Conservation (phyloP, 805 yeast species). For the Brettanomyces naardenensis region DNA sequence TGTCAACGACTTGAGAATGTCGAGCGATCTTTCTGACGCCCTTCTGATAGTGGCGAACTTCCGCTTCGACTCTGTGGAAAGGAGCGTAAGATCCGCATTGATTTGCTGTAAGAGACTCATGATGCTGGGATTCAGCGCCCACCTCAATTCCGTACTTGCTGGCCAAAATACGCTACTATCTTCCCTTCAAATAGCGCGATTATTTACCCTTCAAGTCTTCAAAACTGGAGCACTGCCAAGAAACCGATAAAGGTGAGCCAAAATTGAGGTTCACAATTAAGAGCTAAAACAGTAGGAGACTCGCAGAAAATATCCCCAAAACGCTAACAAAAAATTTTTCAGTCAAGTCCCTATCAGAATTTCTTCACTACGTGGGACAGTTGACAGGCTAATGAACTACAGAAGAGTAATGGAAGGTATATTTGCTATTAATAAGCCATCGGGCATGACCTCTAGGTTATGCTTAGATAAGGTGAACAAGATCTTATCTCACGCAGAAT, state of each 20-base stretch:
- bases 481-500: constrained; percentile 49
- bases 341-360: too few relatives aligned
- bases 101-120: constrained; percentile 45
- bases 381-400: not conserved
- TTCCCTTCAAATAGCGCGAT: too few relatives aligned
- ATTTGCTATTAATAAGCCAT: constrained; percentile 86
- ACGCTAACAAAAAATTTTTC: too few relatives aligned
- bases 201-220: too few relatives aligned
- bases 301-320: too few relatives aligned
- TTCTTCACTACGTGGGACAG: too few relatives aligned
- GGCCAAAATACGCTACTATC: not conserved
- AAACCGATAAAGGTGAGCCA: too few relatives aligned
- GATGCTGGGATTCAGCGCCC: too few relatives aligned
- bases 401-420: constrained; percentile 68
- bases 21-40: constrained; percentile 45
- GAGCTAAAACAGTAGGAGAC: too few relatives aligned
- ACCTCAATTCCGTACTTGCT: not conserved
- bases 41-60: constrained; percentile 61
- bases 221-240: too few relatives aligned
- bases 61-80: constrained; percentile 66
- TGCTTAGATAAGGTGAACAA: constrained; percentile 61
- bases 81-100: constrained; percentile 46
- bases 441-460: constrained; percentile 74
- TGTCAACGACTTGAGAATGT: constrained; percentile 15
- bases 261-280: too few relatives aligned